Conservation (phyloP, 345 rosid species). For the Aurinia saxatilis region DNA sequence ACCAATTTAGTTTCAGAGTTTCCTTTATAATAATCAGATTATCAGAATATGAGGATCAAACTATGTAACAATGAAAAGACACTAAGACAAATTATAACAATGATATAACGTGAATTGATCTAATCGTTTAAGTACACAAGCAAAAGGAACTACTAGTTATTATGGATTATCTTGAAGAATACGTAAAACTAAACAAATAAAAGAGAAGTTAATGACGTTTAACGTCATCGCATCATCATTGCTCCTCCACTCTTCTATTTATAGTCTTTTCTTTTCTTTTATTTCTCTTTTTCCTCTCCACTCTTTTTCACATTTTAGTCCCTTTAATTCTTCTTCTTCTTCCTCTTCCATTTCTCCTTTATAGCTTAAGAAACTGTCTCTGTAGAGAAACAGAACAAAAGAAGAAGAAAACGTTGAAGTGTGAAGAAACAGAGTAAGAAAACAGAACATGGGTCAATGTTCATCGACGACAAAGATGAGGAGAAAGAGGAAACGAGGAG, state of each 20-base stretch:
- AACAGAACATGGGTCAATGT: conserved; percentile 27
- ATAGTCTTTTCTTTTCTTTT: conserved; percentile 4
- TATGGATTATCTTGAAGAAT: neutral
- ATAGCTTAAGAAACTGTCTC: too few relatives aligned
- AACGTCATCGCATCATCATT: conserved; percentile 31
- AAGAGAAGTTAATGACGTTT: conserved; percentile 2
- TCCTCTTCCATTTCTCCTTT: neutral
- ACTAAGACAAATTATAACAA: neutral
- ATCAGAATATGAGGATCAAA: too few relatives aligned
- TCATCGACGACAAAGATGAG: conserved; percentile 16
- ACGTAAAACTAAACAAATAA: neutral
- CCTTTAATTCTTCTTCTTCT: conserved; percentile 11
- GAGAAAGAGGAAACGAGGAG: conserved; percentile 5
- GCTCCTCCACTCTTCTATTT: conserved; percentile 31
- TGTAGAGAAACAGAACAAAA: too few relatives aligned
- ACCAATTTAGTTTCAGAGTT: too few relatives aligned
- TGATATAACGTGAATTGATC: neutral
- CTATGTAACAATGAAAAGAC: too few relatives aligned
- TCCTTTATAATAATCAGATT: too few relatives aligned
- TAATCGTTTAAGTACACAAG: conserved; percentile 11
- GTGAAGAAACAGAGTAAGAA: neutral
- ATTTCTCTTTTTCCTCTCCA: neutral
- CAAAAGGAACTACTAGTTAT: neutral
- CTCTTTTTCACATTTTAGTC: conserved; percentile 18
- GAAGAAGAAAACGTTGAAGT: neutral